Evolutionary conservation across 2,329 filamentous ascomycete genomes (phyloP), one percentile per base, ranked within the genome.

Genomic region (Pestalotiopsis sp.): DNA sequence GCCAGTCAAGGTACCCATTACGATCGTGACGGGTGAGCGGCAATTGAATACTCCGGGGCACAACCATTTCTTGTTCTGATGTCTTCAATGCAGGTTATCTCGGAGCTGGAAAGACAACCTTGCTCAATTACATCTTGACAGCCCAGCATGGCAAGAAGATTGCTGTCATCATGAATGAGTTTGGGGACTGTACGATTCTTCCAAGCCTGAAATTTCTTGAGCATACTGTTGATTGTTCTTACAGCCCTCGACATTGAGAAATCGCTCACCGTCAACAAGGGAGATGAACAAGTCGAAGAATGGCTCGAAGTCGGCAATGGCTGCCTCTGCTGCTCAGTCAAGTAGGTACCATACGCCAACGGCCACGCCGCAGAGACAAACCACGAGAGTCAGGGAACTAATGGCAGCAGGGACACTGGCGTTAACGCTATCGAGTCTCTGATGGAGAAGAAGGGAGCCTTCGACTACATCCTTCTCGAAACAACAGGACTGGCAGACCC

Each of bases 111-210:
- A 99, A 99, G 81, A 98, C 95, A 0, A 98, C 95, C 0, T 82
- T 98, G 38, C 85, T 99, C 69, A 98, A 99, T 80, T 97, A 98
- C 79, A 98, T 99, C 70, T 85, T 99, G 66, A 97, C 92, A 36
- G 94, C 95, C 68, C 91, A 95, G 70, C 96, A 99, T 86, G 95
- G 95, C 79, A 98, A 98, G 86, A 97, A 94, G 77, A 96, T 99
- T 79, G 96, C 96, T 12, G 96, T 99, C 14, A 98, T 99, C 68
- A 89, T 99, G 84, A 99, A 99, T 80, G 93, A 95, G 81, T 95
- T 95, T 79, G 93, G 93, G 68, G 91, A 94, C 75, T 94, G 92
- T 93, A 82, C 83, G 89, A 80, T 13, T n/a, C 20, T n/a, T 39
- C 3, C n/a, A n/a, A 57, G 11, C 25, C 41, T 36, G 41, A 14